Percentiles rank a stretch among this genome's conserved stretches.
These are phyloP conservation scores for Harrya chromipes DNA, from an alignment of 768 basidiomycete species.

Conservation along the genomic window DNA sequence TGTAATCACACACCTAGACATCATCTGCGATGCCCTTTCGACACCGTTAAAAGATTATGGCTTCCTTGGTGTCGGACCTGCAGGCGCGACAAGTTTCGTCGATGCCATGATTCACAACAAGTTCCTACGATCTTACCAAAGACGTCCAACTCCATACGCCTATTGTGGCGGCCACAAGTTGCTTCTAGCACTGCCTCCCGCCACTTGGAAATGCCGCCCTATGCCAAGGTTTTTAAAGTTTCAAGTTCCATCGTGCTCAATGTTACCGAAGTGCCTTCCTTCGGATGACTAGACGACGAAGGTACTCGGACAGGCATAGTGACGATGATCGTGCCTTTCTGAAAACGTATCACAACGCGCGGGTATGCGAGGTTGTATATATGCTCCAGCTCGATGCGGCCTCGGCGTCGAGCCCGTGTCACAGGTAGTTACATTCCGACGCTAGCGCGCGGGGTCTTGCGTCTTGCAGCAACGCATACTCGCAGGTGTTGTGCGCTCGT, in stretches of 20 bases:
- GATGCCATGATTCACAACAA: not conserved
- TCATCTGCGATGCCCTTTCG: conserved; percentile 27
- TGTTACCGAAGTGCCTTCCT: conserved; percentile 26
- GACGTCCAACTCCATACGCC: conserved; percentile 42
- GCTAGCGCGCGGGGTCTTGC: conserved; percentile 42
- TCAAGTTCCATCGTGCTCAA: conserved; percentile 34
- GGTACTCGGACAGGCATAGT: too few relatives aligned
- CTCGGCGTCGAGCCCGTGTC: conserved; percentile 26
- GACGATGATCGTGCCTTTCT: conserved; percentile 42
- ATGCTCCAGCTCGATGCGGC: conserved; percentile 41
- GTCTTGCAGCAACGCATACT: conserved; percentile 38
- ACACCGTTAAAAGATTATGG: conserved; percentile 41
- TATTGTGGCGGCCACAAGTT: conserved; percentile 41
- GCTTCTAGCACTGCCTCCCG: conserved; percentile 42
- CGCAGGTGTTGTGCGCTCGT: conserved; percentile 40
- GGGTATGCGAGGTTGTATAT: conserved; percentile 32
- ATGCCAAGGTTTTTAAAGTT: conserved; percentile 33
- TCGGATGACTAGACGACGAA: conserved; percentile 38
- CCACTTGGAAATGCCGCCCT: conserved; percentile 16
- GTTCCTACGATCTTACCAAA: conserved; percentile 44
- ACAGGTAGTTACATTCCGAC: conserved; percentile 42
- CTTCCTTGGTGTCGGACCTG: conserved; percentile 38
- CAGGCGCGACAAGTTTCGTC: conserved; percentile 13
- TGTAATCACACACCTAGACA: not conserved
- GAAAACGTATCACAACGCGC: conserved; percentile 42